These are phyloP conservation scores for Plantago ovata DNA, from an alignment of 257 asterid species.

Conservation along the genomic window DNA sequence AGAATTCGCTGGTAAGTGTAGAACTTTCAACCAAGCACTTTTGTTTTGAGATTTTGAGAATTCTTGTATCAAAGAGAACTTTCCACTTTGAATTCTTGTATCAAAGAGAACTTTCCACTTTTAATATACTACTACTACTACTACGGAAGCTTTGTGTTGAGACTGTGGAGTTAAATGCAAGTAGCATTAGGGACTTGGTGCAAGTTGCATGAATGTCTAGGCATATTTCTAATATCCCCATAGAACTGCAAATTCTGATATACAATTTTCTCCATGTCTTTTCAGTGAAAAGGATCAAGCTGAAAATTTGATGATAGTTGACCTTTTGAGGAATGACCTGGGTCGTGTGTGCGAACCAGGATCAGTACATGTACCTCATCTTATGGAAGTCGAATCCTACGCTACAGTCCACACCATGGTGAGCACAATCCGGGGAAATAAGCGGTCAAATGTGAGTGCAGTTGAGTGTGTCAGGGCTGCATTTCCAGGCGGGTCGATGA, in stretches of 20 bases:
- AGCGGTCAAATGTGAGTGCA: constrained; percentile 49
- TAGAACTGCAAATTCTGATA: neutral
- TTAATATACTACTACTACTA: no score
- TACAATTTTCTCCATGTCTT: neutral
- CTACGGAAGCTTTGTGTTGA: no score
- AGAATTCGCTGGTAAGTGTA: no score
- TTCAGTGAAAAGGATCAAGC: constrained; percentile 98
- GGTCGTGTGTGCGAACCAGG: constrained; percentile 99
- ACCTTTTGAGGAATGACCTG: constrained; percentile 87
- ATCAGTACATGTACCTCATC: constrained; percentile 84
- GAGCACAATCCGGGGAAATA: constrained; percentile 77
- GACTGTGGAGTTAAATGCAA: no score
- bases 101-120: no score
- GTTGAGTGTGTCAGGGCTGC: constrained; percentile 85
- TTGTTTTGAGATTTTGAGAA: no score
- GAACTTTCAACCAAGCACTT: no score
- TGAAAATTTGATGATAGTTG: constrained; percentile 95
- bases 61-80: no score
- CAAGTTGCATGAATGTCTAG: no score
- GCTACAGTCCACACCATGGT: constrained; percentile 98
- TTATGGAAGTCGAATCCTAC: constrained; percentile 93
- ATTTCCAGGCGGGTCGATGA: constrained; percentile 98
- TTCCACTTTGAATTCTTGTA: no score
- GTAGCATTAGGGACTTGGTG: no score
- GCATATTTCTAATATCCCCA: no score